Conservation (phyloP, 441 rosid genomes). For the Erodium texanum region DNA sequence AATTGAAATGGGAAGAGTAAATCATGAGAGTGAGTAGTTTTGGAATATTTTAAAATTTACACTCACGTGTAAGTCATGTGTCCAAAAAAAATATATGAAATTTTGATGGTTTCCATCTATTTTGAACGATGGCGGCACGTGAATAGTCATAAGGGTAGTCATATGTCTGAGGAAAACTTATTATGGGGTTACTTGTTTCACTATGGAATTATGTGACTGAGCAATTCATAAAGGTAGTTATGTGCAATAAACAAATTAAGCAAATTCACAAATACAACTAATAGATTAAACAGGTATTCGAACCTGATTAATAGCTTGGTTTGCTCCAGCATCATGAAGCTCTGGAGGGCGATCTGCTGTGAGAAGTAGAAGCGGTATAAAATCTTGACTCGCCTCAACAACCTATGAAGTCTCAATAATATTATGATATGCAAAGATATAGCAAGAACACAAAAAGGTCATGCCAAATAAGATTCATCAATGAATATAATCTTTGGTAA, state of each 20-base stretch:
- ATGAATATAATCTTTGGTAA: slow-evolving; percentile 10
- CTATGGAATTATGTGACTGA: too few relatives aligned
- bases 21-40: too few relatives aligned
- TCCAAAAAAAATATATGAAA: too few relatives aligned
- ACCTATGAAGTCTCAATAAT: slow-evolving; percentile 38
- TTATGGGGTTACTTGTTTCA: too few relatives aligned
- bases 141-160: too few relatives aligned
- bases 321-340: slow-evolving; percentile 86
- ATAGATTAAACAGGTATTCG: slow-evolving; percentile 1
- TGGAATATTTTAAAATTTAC: too few relatives aligned
- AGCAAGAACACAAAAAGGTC: neutral
- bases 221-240: too few relatives aligned
- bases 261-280: neutral
- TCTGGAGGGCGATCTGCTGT: slow-evolving; percentile 99
- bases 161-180: too few relatives aligned
- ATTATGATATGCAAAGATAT: slow-evolving; percentile 7
- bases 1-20: too few relatives aligned
- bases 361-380: slow-evolving; percentile 72
- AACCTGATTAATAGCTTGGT: slow-evolving; percentile 95
- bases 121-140: too few relatives aligned
- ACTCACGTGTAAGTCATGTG: too few relatives aligned
- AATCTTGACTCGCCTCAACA: slow-evolving; percentile 97
- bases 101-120: too few relatives aligned
- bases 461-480: neutral
- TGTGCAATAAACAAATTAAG: neutral